Base-by-base conservation (phyloP, 768 basidiomycete species). In the Suillus alpinus region DNA sequence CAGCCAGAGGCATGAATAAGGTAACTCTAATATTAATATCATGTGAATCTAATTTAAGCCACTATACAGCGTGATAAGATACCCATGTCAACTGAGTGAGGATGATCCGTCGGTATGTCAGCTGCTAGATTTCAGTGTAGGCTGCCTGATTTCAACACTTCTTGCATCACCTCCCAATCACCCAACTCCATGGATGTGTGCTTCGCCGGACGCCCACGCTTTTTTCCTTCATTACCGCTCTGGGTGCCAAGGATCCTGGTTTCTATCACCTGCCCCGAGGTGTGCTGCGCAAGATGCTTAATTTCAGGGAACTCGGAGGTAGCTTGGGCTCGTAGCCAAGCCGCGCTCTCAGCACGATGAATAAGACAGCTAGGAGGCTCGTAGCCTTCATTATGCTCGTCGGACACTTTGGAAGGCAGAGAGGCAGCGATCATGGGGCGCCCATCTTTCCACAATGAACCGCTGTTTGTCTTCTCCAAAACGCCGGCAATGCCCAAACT, bases 271-370 rank as follows among this genome's bases (percentile, higher is more conserved):
- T 76, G 73, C 20, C 85, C 83, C 32, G 75, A 77, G 8, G 66
- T 79, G 57, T 78, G 78, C 72, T 84, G 83, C 10, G 88, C 86
- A 14, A 93, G 80, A 41, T 82, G 79, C 70, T 83, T 86, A 61
- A 95, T 82, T 71, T 94, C 88, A 8, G 80, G 81, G 57, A 89
- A 83, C 68, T 91, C 87, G 12, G 77, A 75, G 9, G 87, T 88
- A 3, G 90, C 87, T 72, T 95, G 93, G 3, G 92, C 92, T 39
- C 84, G 80, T 47, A 94, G 76, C 76, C 88, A 95, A 2, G 81
- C 81, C 3, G 86, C 83, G 51, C 79, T 82, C 34, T 72, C 71
- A 13, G 91, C 83, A 9, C 91, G 82, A 68, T 93, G 90, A 4
- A 69, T 72, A 56, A 92, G 76, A 66, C 86, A 88, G 65, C 92